Base-by-base conservation (phyloP, 257 asterid genomes). In the Primulina eburnea region DNA sequence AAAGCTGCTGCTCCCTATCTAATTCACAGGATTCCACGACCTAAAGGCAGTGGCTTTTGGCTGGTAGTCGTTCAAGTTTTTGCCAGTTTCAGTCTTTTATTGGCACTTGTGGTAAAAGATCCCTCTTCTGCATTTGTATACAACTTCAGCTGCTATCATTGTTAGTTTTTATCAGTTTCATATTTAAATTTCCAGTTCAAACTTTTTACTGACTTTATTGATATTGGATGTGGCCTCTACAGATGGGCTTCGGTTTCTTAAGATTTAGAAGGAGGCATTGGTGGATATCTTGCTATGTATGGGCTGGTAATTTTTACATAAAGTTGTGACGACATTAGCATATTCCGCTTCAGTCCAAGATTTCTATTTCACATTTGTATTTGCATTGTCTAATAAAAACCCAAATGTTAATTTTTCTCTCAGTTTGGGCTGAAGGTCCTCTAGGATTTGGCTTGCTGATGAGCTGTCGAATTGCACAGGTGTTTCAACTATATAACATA, bases 381-480 rank as follows among this genome's bases (percentile, higher is more conserved):
- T 30, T 67, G 72, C 64, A 69, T 60, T 70, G 56, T 78, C 78
- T 57, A 66, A 8, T 38, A 38, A 38, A 83, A 47, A 65, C 55
- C 62, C 58, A 57, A 58, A 56, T 72, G 64, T 43, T 80, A 58
- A 12, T 10, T 74, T 74, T 80, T 71, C 70, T 81, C 76, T 68
- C 92, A 90, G 97, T 85, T 76, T 90, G 97, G 96, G 73, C 87
- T 26, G 97, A 90, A 82, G 97, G 96, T 78, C 90, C 96, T 35
- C 82, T 88, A 53, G 97, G 97, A 75, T 90, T 90, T 82, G 97
- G 97, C 72, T 80, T 90, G 90, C 88, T 90, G 81, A 77, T 90
- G 90, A 77, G 95, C 79, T 81, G 88, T 71, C 94, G 97, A 66
- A 87, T 90, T 79, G 83, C 79, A 24, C 97, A 90, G 78, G 92